phyloP scores from a whole-genome alignment of 2,329 filamentous ascomycete genomes.

The Orbilia ellipsospora region DNA sequence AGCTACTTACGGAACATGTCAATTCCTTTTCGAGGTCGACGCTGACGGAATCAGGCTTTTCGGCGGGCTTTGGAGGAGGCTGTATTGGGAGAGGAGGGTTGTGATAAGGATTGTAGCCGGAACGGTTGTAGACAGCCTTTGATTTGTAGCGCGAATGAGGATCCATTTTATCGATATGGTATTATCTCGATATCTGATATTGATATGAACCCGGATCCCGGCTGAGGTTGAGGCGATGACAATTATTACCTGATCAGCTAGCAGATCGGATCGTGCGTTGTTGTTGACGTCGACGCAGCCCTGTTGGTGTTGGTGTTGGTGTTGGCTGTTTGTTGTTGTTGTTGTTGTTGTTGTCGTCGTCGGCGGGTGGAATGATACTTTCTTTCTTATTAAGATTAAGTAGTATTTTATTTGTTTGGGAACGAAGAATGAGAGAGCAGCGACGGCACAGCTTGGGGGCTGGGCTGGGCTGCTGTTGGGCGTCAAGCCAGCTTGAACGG shows the following conservation, averaged over 20 bases:
- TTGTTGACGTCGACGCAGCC: neutral
- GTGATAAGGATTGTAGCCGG: neutral
- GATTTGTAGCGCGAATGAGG: constrained; percentile 25
- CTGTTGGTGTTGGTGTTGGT: neutral
- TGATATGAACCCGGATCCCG: constrained; percentile 1
- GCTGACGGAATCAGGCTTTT: constrained; percentile 40
- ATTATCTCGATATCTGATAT: too few species aligned
- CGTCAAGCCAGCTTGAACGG: constrained; percentile 4
- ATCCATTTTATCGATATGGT: constrained; percentile 10
- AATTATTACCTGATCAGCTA: constrained; percentile 12
- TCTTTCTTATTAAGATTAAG: too few species aligned
- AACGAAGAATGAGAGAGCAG: neutral
- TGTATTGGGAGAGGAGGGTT: constrained; percentile 20
- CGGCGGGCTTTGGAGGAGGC: constrained; percentile 34
- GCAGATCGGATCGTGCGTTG: constrained; percentile 8
- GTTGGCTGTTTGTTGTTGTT: neutral
- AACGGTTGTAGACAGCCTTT: constrained; percentile 28
- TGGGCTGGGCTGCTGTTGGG: neutral
- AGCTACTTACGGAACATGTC: constrained; percentile 83
- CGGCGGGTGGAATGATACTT: neutral
- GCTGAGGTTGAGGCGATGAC: constrained; percentile 7
- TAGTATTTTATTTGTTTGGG: neutral
- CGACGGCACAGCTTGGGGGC: too few species aligned
- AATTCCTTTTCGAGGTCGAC: constrained; percentile 86
- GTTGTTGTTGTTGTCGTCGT: constrained; percentile 5